Evolutionary conservation across 2,329 filamentous ascomycete species (phyloP), one percentile per base, ranked within the genome.

Genomic region (Colletotrichum eremochloae): DNA sequence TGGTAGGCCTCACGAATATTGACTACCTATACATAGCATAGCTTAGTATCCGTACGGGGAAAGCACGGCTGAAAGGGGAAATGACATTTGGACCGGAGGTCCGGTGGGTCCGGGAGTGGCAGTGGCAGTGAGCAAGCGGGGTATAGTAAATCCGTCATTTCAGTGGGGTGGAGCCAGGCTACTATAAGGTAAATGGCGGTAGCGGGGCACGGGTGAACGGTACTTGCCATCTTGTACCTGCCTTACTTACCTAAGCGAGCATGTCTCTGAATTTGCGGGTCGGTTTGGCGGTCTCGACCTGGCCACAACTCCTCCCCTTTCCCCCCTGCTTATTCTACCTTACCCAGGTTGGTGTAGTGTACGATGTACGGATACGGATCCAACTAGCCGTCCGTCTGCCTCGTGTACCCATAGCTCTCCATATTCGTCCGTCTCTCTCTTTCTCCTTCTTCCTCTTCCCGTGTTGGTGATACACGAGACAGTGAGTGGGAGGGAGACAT

Each of bases 271-370:
- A 52, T 38, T 29, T 53, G 40, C 63, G 50, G 63, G 57, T 48
- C 55, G 18, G 24, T 31, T 50, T 40, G 42, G 44, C n/a, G 63
- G 57, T 68, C 57, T 71, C 57, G 64, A 68, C 68, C 57, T 71
- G 68, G 64, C 50, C 63, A 56, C 55, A 29, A 33, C 62, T 46
- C 63, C n/a, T 55, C n/a, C 42, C 42, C 57, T 38, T 57, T 42
- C 18, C 31, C 31, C 36, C 20, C 2, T 33, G 24, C 24, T 24
- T 24, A 24, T 24, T 24, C 24, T 24, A 24, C 24, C 24, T 24
- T 24, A 24, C 24, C 24, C 24, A 24, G 24, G 24, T 24, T 24
- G 24, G 24, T 24, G 24, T 24, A 24, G 24, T 24, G 24, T 24
- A 24, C 24, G 24, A 24, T 24, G 24, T 24, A 24, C 20, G n/a